Conservation (phyloP, 2,329 filamentous ascomycete species). For the Pseudogymnoascus destructans region DNA sequence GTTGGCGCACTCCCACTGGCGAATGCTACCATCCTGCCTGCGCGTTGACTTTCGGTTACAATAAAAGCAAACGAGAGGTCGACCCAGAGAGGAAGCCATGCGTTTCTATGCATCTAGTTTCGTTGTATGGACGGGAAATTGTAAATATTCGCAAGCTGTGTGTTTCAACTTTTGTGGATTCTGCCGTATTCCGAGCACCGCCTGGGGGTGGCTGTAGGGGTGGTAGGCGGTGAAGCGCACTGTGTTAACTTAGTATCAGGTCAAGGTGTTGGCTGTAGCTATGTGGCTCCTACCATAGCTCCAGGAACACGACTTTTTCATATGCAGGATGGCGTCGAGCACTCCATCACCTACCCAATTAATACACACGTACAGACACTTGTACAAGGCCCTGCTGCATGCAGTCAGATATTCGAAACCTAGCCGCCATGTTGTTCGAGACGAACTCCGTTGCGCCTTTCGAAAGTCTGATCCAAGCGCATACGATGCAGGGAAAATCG, state of each 20-base stretch:
- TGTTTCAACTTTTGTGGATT: constrained; percentile 1
- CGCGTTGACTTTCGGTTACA: constrained; percentile 58
- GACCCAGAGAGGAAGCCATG: constrained; percentile 16
- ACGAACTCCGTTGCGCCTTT: constrained; percentile 48
- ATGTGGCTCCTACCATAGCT: neutral
- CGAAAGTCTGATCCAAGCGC: constrained; percentile 32
- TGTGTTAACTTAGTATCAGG: neutral
- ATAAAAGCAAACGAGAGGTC: constrained; percentile 63
- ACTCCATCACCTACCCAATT: constrained; percentile 28
- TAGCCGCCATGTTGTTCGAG: constrained; percentile 47
- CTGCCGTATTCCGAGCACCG: neutral
- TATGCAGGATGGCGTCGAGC: neutral
- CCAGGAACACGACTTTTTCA: neutral
- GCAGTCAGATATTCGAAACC: constrained; percentile 62
- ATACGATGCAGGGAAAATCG: constrained; percentile 40
- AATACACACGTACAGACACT: constrained; percentile 52
- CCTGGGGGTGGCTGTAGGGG: constrained; percentile 1
- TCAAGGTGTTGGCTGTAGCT: neutral
- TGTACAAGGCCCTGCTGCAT: constrained; percentile 53
- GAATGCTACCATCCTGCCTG: constrained; percentile 42
- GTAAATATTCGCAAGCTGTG: neutral
- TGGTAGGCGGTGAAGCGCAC: neutral
- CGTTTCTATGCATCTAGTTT: constrained; percentile 6
- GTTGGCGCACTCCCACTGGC: constrained; percentile 57
- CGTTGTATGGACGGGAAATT: neutral